Percentiles rank a stretch among this genome's conserved stretches.
These are phyloP conservation scores for Fomitopsis betulina DNA, from an alignment of 1,284 basidiomycete genomes.

Conservation along the genomic window DNA sequence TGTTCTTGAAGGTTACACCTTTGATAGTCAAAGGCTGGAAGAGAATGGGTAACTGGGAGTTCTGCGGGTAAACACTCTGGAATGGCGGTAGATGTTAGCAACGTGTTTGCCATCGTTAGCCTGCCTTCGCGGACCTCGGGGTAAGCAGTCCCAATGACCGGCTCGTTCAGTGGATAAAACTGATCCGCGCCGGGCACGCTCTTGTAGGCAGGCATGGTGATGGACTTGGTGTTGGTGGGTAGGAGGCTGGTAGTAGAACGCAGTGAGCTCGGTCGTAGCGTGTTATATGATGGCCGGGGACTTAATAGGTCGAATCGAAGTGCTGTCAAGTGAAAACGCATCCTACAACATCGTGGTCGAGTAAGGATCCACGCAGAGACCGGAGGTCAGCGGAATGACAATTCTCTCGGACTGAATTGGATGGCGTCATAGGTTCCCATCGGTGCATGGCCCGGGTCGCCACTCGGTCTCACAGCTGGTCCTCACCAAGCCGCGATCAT, in stretches of 20 bases:
- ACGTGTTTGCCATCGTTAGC: neutral
- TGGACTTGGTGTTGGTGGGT: slow-evolving; percentile 10
- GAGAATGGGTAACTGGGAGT: slow-evolving; percentile 47
- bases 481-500: neutral
- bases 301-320: neutral
- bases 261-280: neutral
- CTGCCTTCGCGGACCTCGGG: slow-evolving; percentile 26
- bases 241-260: neutral
- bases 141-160: slow-evolving; percentile 50
- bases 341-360: neutral
- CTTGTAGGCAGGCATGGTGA: slow-evolving; percentile 34
- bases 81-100: neutral
- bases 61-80: slow-evolving; percentile 40
- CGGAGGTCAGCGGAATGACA: too few relatives aligned
- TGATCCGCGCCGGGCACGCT: slow-evolving; percentile 44
- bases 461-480: neutral
- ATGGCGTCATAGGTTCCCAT: slow-evolving; percentile 3
- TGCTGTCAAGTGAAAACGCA: neutral
- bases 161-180: slow-evolving; percentile 61
- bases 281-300: neutral
- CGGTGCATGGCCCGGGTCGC: neutral
- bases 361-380: too few relatives aligned
- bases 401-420: too few relatives aligned
- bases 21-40: slow-evolving; percentile 68
- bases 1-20: slow-evolving; percentile 67